phyloP scores from a whole-genome alignment of 2,329 filamentous ascomycete species.

The Penicillium sp. region DNA sequence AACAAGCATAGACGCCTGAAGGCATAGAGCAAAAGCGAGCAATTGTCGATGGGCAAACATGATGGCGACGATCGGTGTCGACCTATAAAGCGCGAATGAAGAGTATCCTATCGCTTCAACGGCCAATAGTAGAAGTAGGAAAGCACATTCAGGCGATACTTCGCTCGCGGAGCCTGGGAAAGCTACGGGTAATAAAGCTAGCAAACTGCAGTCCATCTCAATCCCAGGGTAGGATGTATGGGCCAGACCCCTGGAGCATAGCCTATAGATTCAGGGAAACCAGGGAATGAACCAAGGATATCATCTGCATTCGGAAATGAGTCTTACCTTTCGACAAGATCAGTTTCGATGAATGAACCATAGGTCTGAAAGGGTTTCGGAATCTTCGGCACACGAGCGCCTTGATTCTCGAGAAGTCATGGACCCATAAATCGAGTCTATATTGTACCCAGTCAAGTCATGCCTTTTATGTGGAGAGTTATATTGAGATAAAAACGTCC shows the following conservation, averaged over 20 bases:
- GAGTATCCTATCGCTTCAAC: neutral
- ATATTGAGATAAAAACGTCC: neutral
- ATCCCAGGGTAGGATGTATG: constrained; percentile 3
- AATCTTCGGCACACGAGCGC: constrained; percentile 4
- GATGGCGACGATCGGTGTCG: neutral
- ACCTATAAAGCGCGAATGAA: neutral
- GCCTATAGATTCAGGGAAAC: constrained; percentile 4
- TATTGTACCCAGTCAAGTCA: neutral
- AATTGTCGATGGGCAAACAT: constrained; percentile 10
- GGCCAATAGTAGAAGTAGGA: neutral
- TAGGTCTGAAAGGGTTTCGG: constrained; percentile 10
- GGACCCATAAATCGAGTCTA: neutral
- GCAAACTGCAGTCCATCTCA: neutral
- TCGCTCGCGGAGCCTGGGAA: neutral
- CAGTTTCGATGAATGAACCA: constrained; percentile 1
- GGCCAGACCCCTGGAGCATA: constrained; percentile 16
- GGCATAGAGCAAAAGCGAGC: constrained; percentile 12
- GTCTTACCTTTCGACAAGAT: neutral
- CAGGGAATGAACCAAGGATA: constrained; percentile 3
- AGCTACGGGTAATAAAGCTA: constrained; percentile 2
- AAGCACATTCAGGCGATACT: neutral
- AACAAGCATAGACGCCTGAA: constrained; percentile 16
- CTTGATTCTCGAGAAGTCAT: neutral
- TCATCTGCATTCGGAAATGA: constrained; percentile 16
- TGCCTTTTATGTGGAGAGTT: neutral